Percentiles rank a stretch among this genome's conserved stretches.
Conservation (phyloP, 192 early-diverging fungal species). For the Coemansia reversa region DNA sequence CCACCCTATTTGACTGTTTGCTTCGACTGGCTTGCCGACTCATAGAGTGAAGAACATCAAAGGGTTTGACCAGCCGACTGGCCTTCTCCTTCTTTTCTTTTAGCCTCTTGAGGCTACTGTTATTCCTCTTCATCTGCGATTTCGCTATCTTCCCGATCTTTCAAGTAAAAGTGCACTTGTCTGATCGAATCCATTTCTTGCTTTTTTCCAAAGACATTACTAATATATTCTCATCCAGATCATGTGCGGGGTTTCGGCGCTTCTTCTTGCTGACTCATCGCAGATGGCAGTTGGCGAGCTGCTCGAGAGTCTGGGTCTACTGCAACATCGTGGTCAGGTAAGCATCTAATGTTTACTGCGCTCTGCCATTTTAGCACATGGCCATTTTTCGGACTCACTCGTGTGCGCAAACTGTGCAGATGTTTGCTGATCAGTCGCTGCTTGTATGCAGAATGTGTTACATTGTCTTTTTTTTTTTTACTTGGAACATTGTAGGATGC, state of each 20-base stretch:
- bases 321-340: conserved; percentile 99
- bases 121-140: no score
- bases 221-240: neutral
- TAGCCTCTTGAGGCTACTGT: neutral
- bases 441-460: neutral
- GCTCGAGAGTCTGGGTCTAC: conserved; percentile 88
- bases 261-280: conserved; percentile 77
- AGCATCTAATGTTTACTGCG: neutral
- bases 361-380: neutral
- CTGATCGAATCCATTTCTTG: no score
- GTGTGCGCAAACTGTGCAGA: no score
- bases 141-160: no score
- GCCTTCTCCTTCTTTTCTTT: conserved; percentile 3
- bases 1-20: no score
- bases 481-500: conserved; percentile 74
- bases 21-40: no score
- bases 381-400: neutral
- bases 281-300: conserved; percentile 80
- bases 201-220: neutral
- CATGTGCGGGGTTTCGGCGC: conserved; percentile 90
- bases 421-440: neutral
- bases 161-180: no score
- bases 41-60: no score
- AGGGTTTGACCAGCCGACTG: no score
- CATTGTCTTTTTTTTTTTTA: conserved; percentile 1